These are phyloP conservation scores for Croton laevigatus DNA, from an alignment of 441 rosid genomes.

Conservation along the genomic window DNA sequence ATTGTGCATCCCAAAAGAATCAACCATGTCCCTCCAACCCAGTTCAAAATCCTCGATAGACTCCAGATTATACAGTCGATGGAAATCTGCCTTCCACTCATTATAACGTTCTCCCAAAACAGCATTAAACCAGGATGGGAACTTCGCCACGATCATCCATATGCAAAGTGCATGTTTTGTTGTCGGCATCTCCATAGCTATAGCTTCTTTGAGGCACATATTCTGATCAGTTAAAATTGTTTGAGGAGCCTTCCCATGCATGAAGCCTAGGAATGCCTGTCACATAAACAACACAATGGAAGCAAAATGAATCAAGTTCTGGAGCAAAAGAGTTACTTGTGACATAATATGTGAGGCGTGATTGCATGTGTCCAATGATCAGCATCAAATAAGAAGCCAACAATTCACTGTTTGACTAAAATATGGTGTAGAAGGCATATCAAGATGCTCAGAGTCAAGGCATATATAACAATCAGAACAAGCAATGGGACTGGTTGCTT, in stretches of 20 bases:
- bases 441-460: neutral
- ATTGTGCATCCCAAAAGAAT: constrained; percentile 72
- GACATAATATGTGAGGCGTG: constrained; percentile 12
- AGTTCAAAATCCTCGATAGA: constrained; percentile 79
- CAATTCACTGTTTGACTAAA: neutral
- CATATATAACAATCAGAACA: neutral
- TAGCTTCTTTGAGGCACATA: constrained; percentile 91
- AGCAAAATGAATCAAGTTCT: constrained; percentile 24
- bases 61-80: constrained; percentile 80
- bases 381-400: constrained; percentile 4
- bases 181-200: constrained; percentile 75
- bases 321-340: constrained; percentile 9
- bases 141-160: constrained; percentile 97
- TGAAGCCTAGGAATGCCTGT: constrained; percentile 78
- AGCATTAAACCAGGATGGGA: constrained; percentile 95
- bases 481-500: neutral
- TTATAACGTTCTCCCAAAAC: constrained; percentile 86
- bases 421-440: neutral
- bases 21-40: constrained; percentile 95
- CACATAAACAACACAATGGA: constrained; percentile 20
- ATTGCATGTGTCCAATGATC: neutral
- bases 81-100: constrained; percentile 92
- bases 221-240: constrained; percentile 91
- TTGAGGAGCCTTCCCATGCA: constrained; percentile 93
- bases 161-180: constrained; percentile 93